A percentile compares a stretch with the other conserved stretches of the same genome.
phyloP scores from a whole-genome alignment of 768 basidiomycete species.

The Suillus variegatus region DNA sequence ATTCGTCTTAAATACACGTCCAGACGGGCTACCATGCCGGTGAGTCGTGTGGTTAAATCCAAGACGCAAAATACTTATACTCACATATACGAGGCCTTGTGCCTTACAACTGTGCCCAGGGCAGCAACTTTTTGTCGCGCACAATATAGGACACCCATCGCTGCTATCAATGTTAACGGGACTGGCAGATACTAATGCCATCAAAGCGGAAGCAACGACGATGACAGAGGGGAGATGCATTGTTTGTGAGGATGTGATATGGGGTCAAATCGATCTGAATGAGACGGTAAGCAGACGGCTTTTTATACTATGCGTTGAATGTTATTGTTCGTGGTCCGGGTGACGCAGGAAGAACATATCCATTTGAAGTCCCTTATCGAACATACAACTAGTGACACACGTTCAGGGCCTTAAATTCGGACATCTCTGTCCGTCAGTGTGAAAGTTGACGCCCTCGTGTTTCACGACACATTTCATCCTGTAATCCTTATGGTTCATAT shows the following conservation, averaged over 20 bases:
- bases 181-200: not conserved
- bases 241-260: not conserved
- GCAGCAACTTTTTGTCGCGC: not conserved
- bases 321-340: not conserved
- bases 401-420: not conserved
- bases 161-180: not conserved
- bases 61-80: not conserved
- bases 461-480: too few species aligned
- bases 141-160: not conserved
- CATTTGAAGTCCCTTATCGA: not conserved
- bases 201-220: not conserved
- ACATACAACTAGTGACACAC: too few species aligned
- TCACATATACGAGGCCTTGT: not conserved
- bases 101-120: not conserved
- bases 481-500: too few species aligned
- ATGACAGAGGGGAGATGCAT: not conserved
- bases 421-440: too few species aligned
- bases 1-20: not conserved
- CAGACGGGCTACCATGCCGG: not conserved
- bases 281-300: not conserved
- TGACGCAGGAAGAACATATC: not conserved
- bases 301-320: not conserved
- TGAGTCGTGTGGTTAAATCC: not conserved
- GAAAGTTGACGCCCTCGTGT: too few species aligned
- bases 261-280: not conserved